Evolutionary conservation across 2,329 filamentous ascomycete genomes (phyloP).

Genomic region (Aurifilum marmelostoma): DNA sequence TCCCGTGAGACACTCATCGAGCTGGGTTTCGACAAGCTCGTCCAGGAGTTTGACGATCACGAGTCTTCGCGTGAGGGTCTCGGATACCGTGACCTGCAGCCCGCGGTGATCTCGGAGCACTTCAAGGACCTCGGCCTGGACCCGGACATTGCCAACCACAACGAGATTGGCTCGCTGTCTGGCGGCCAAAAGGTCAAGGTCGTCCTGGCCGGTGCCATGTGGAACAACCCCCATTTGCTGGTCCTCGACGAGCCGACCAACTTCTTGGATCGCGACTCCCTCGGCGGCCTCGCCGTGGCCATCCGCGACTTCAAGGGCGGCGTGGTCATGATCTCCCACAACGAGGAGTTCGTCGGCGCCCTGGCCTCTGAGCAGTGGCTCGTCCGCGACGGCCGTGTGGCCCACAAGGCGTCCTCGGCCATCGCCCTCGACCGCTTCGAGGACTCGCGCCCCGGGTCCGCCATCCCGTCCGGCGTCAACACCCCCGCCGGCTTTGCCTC

Average conservation of each 20-base stretch:
- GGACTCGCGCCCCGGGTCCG: slow-evolving; percentile 65
- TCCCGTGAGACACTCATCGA: slow-evolving; percentile 89
- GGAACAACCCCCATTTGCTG: slow-evolving; percentile 97
- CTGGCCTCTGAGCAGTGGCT: slow-evolving; percentile 97
- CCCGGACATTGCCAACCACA: slow-evolving; percentile 98
- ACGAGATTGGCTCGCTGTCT: slow-evolving; percentile 92
- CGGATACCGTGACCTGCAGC: slow-evolving; percentile 90
- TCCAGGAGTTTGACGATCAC: slow-evolving; percentile 98
- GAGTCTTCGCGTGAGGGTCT: slow-evolving; percentile 98
- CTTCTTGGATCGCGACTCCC: slow-evolving; percentile 96
- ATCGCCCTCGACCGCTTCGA: slow-evolving; percentile 84
- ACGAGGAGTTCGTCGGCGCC: slow-evolving; percentile 97
- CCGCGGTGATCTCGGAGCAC: slow-evolving; percentile 93
- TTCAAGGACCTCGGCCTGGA: slow-evolving; percentile 97
- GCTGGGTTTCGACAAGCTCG: slow-evolving; percentile 86
- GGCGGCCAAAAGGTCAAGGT: slow-evolving; percentile 99
- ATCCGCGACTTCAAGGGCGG: slow-evolving; percentile 98
- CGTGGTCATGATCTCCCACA: slow-evolving; percentile 99
- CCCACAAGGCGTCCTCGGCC: slow-evolving; percentile 77
- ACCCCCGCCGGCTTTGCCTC: slow-evolving; percentile 45
- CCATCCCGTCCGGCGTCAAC: slow-evolving; percentile 29
- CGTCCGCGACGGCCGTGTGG: slow-evolving; percentile 84
- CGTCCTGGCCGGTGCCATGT: slow-evolving; percentile 93
- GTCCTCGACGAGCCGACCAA: slow-evolving; percentile 99
- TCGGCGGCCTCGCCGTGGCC: slow-evolving; percentile 94